Percentiles rank a stretch among this genome's conserved stretches.
phyloP scores from a whole-genome alignment of 2,329 filamentous ascomycete genomes.

The Fusarium agapanthi region DNA sequence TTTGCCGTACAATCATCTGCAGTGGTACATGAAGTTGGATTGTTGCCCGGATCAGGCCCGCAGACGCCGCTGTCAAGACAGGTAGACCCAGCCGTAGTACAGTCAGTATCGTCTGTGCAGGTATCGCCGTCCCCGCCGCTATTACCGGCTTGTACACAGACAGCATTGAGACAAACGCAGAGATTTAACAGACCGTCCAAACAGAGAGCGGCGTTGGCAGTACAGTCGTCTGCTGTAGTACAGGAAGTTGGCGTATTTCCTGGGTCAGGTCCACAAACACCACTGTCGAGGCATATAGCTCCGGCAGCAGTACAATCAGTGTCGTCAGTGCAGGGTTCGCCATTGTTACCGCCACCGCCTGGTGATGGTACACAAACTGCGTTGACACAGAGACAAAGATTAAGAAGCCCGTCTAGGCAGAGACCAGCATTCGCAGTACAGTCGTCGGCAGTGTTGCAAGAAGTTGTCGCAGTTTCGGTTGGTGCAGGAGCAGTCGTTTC shows the following conservation, averaged over 20 bases:
- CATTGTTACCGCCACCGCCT: neutral
- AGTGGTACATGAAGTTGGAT: neutral
- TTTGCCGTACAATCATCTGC: neutral
- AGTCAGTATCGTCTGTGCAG: neutral
- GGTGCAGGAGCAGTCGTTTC: neutral
- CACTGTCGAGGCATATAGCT: neutral
- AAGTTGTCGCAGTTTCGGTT: neutral
- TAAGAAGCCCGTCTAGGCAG: neutral
- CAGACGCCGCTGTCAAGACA: neutral
- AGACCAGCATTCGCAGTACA: neutral
- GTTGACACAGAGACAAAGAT: neutral
- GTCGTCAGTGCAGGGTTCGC: neutral
- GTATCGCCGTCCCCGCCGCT: neutral
- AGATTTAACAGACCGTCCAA: fast-evolving
- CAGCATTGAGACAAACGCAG: neutral
- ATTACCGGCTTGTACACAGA: neutral
- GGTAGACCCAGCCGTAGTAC: neutral
- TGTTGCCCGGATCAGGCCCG: neutral
- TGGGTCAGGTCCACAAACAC: neutral
- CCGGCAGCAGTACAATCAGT: neutral
- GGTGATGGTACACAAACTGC: neutral
- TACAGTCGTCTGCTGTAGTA: neutral
- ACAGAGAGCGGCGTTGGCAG: neutral
- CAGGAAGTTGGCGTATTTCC: neutral
- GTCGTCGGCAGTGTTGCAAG: neutral